phyloP scores from a whole-genome alignment of 2,329 filamentous ascomycete species.

The Monosporascus sp. region DNA sequence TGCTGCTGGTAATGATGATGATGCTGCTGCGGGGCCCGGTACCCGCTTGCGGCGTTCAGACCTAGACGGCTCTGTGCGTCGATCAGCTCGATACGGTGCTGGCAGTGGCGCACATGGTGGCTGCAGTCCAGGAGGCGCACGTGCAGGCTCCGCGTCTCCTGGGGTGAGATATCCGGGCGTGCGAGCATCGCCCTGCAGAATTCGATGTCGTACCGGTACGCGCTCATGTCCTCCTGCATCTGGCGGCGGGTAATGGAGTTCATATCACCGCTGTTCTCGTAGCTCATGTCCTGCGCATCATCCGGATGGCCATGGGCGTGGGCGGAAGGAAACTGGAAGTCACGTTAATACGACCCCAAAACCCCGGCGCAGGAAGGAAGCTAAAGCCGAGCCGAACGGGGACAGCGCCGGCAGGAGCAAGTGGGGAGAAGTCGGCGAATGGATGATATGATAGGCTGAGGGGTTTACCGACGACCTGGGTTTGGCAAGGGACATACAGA shows the following conservation, averaged over 20 bases:
- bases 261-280: slow-evolving; percentile 22
- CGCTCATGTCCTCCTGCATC: slow-evolving; percentile 36
- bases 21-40: slow-evolving; percentile 6
- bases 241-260: slow-evolving; percentile 30
- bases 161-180: slow-evolving; percentile 30
- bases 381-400: background rate
- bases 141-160: slow-evolving; percentile 36
- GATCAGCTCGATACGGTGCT: slow-evolving; percentile 35
- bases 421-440: background rate
- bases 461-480: background rate
- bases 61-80: slow-evolving; percentile 23
- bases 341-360: background rate
- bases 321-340: slow-evolving; percentile 1
- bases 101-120: slow-evolving; percentile 38
- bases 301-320: slow-evolving; percentile 4
- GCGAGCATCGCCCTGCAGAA: slow-evolving; percentile 34
- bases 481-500: background rate
- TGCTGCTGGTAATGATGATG: slow-evolving; percentile 1
- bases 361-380: background rate
- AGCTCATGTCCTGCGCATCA: slow-evolving; percentile 15
- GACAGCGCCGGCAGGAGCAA: background rate
- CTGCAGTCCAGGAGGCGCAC: slow-evolving; percentile 37
- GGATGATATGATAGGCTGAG: background rate
- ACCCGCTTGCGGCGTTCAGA: background rate
- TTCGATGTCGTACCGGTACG: slow-evolving; percentile 37